Percentiles rank a stretch among this genome's conserved stretches.
Evolutionary conservation across 495 filamentous ascomycete species (phyloP).

Genomic region (Letharia lupina): DNA sequence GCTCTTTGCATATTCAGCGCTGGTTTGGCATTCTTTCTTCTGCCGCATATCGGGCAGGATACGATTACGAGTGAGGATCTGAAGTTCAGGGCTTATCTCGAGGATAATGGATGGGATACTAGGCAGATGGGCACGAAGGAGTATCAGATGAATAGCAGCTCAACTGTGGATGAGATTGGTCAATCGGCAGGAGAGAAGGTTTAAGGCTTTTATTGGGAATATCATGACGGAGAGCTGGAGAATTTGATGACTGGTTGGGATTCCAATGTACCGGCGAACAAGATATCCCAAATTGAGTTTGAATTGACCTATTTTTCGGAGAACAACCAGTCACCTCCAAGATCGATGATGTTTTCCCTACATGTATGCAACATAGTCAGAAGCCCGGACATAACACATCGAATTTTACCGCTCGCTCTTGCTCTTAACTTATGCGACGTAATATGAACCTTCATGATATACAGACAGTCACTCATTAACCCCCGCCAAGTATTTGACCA

Average conservation of each 20-base stretch:
- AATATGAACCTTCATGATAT: background rate
- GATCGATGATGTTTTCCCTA: too few species aligned
- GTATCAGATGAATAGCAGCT: conserved; percentile 21
- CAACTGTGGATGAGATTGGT: conserved; percentile 17
- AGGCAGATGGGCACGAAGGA: conserved; percentile 50
- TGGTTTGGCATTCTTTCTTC: conserved; percentile 45
- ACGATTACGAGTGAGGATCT: conserved; percentile 62
- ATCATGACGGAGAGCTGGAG: background rate
- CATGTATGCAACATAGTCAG: too few species aligned
- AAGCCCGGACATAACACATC: background rate
- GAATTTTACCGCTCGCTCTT: background rate
- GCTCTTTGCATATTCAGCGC: conserved; percentile 56
- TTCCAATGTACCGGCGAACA: background rate
- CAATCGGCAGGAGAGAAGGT: conserved; percentile 7
- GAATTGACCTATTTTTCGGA: background rate
- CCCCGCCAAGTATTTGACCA: background rate
- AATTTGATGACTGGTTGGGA: background rate
- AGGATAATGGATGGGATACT: conserved; percentile 61
- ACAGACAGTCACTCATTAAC: background rate
- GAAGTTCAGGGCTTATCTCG: conserved; percentile 62
- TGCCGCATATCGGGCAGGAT: conserved; percentile 63
- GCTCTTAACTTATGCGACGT: too few species aligned
- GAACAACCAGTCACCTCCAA: background rate
- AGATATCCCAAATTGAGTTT: conserved; percentile 5
- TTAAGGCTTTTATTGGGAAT: background rate